phyloP scores from a whole-genome alignment of 345 rosid species.

The Rhodamnia rubescens region DNA sequence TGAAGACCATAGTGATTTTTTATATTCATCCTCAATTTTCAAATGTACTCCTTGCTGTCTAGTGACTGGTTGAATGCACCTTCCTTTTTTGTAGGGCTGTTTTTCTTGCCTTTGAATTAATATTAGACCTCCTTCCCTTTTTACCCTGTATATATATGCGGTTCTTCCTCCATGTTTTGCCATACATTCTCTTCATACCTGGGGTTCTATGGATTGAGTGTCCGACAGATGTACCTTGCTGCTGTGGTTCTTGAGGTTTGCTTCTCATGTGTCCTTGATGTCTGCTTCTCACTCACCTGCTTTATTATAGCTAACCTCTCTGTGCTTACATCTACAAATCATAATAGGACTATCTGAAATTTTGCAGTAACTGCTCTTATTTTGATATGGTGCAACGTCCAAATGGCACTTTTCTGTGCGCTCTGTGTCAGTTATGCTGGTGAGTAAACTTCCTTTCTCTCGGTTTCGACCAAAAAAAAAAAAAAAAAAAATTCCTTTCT shows the following conservation, averaged over 20 bases:
- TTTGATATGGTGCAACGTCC: slow-evolving; percentile 65
- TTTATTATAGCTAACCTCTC: not conserved
- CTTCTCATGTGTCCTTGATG: too few species aligned
- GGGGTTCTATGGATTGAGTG: not conserved
- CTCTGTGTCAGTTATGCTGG: slow-evolving; percentile 67
- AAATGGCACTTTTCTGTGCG: slow-evolving; percentile 73
- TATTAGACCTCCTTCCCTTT: not conserved
- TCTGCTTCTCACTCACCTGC: not conserved
- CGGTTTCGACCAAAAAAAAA: not conserved
- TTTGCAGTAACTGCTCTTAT: slow-evolving; percentile 65
- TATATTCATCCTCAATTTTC: not conserved
- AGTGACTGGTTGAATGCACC: not conserved
- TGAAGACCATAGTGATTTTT: not conserved
- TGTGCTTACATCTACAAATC: not conserved
- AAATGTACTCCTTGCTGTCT: not conserved
- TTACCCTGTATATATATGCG: not conserved
- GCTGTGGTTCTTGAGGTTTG: not conserved
- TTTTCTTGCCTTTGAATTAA: not conserved
- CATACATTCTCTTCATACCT: not conserved
- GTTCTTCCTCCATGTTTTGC: not conserved
- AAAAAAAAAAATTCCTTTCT: not conserved
- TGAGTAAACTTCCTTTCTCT: slow-evolving; percentile 4
- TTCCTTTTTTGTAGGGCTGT: not conserved
- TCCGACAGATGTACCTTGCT: not conserved
- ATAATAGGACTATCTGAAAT: not conserved